These are phyloP conservation scores for Beauveria caledonica DNA, from an alignment of 2,329 filamentous ascomycete species.

Conservation along the genomic window DNA sequence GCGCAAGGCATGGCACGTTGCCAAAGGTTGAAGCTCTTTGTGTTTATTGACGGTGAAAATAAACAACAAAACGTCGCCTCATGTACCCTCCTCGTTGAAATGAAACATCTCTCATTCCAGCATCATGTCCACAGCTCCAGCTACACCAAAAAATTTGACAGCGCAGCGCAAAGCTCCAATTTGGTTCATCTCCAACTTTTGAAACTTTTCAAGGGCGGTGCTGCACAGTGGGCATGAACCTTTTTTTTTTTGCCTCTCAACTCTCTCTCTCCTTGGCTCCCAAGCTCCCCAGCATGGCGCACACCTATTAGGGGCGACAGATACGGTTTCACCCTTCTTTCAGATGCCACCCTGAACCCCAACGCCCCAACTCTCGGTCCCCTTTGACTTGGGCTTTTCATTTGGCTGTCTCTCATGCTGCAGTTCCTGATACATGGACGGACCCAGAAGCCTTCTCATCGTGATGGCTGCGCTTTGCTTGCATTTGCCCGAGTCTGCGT, in stretches of 20 bases:
- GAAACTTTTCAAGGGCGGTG: neutral
- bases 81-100: neutral
- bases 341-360: neutral
- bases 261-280: neutral
- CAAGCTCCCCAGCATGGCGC: neutral
- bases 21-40: no score
- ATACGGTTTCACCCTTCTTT: neutral
- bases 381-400: neutral
- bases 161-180: neutral
- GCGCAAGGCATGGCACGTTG: no score
- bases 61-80: no score
- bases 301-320: neutral
- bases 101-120: neutral
- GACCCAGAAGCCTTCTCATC: neutral
- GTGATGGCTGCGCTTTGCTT: no score
- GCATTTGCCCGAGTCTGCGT: neutral
- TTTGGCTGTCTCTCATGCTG: neutral
- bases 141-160: neutral
- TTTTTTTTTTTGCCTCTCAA: neutral
- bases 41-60: no score
- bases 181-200: no score
- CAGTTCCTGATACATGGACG: neutral
- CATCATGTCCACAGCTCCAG: neutral
- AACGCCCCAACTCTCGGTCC: neutral
- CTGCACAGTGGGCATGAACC: neutral